phyloP scores from a whole-genome alignment of 257 asterid genomes.

The Fraxinus quadrangulata region DNA sequence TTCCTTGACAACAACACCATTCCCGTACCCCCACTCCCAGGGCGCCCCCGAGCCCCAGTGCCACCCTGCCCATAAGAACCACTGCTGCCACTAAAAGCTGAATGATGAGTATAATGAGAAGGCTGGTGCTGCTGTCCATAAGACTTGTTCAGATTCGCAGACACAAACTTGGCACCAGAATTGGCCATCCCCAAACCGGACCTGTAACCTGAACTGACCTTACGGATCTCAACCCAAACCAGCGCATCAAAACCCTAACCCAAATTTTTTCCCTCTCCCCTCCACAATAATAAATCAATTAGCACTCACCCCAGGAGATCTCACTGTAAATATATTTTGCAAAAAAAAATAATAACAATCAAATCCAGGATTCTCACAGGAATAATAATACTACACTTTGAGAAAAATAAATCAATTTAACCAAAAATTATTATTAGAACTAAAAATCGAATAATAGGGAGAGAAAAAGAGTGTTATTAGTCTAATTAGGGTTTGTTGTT shows the following conservation, averaged over 20 bases:
- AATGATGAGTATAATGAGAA: constrained; percentile 51
- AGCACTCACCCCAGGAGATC: constrained; percentile 42
- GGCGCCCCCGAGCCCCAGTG: constrained; percentile 51
- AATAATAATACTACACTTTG: neutral
- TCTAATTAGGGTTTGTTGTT: constrained; percentile 14
- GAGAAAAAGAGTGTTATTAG: neutral
- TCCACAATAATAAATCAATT: constrained; percentile 28
- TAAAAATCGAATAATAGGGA: neutral
- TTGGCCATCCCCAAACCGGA: constrained; percentile 75
- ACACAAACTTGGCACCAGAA: constrained; percentile 79
- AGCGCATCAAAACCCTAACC: constrained; percentile 74
- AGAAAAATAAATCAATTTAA: neutral
- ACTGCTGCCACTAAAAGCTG: constrained; percentile 46
- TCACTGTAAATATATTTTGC: constrained; percentile 29
- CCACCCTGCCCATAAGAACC: constrained; percentile 63
- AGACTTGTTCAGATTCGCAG: constrained; percentile 83
- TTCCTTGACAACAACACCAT: constrained; percentile 85
- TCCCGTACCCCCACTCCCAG: constrained; percentile 72
- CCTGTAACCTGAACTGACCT: constrained; percentile 38
- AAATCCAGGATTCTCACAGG: constrained; percentile 34
- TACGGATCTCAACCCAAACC: constrained; percentile 50
- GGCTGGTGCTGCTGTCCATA: constrained; percentile 73
- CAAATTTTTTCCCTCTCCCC: constrained; percentile 36
- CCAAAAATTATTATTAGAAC: constrained; percentile 9
- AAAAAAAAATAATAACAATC: constrained; percentile 10